Conservation (phyloP, 768 basidiomycete genomes). For the Pulveroboletus sp. region DNA sequence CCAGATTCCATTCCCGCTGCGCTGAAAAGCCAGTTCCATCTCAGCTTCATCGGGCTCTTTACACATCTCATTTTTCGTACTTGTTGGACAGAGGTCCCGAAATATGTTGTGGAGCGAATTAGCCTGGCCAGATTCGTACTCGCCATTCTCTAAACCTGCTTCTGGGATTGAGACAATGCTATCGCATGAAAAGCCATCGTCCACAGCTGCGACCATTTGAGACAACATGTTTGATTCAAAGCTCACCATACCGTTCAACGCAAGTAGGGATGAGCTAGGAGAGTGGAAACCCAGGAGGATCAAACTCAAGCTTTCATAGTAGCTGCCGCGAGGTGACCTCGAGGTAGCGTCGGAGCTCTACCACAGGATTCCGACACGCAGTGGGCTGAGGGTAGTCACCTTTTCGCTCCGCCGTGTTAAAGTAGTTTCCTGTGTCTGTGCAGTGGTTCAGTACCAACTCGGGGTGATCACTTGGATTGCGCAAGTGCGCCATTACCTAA, state of each 20-base stretch:
- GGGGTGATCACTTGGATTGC: too few species aligned
- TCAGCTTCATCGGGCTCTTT: background rate
- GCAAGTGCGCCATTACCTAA: constrained; percentile 7
- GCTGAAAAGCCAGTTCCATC: background rate
- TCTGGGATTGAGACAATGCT: constrained; percentile 7
- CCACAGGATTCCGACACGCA: too few species aligned
- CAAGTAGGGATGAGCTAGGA: background rate
- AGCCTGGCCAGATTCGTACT: background rate
- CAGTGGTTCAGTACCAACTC: background rate
- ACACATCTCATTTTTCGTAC: background rate
- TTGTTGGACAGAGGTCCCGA: background rate
- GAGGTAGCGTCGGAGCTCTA: too few species aligned
- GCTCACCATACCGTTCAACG: background rate
- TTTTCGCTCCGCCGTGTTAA: background rate
- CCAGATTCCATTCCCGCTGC: background rate
- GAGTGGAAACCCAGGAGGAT: background rate
- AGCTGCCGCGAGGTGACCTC: too few species aligned
- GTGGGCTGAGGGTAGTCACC: too few species aligned
- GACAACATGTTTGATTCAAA: background rate
- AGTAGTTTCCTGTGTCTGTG: background rate
- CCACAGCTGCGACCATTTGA: background rate
- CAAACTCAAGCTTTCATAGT: background rate
- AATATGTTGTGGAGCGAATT: background rate
- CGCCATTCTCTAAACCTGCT: constrained; percentile 6
- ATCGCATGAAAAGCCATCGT: constrained; percentile 4